Evolutionary conservation across 1,284 basidiomycete genomes (phyloP).

Genomic region (Waitea zeae): DNA sequence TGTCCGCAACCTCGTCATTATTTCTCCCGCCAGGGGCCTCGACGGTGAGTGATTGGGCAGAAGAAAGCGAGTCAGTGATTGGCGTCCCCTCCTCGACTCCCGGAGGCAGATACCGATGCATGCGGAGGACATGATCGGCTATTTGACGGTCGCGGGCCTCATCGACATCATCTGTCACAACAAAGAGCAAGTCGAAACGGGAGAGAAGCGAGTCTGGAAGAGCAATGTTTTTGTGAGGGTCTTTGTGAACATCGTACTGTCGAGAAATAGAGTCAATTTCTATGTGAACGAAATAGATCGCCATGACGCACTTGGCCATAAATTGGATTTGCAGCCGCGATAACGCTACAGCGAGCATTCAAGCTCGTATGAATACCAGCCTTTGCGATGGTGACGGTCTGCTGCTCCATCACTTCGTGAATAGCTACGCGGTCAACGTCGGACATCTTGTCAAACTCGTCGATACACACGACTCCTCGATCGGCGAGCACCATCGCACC

Average conservation of each 20-base stretch:
- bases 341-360: slow-evolving; percentile 94
- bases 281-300: slow-evolving; percentile 1
- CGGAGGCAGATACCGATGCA: slow-evolving; percentile 94
- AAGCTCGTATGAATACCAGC: slow-evolving; percentile 97
- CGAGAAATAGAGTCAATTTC: slow-evolving; percentile 3
- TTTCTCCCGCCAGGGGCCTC: no score
- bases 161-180: slow-evolving; percentile 96
- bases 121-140: slow-evolving; percentile 93
- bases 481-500: slow-evolving; percentile 99
- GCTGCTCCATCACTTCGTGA: slow-evolving; percentile 99
- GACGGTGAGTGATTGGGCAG: slow-evolving; percentile 77
- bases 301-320: slow-evolving; percentile 75
- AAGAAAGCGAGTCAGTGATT: slow-evolving; percentile 71
- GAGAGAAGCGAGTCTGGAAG: slow-evolving; percentile 96
- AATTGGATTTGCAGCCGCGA: slow-evolving; percentile 97
- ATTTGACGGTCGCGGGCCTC: slow-evolving; percentile 89
- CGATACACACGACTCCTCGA: slow-evolving; percentile 96
- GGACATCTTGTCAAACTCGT: slow-evolving; percentile 99
- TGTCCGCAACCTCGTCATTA: slow-evolving; percentile 35
- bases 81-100: slow-evolving; percentile 94
- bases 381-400: slow-evolving; percentile 98
- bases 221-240: slow-evolving; percentile 97
- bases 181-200: slow-evolving; percentile 97
- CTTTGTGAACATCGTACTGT: slow-evolving; percentile 99
- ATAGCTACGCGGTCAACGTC: slow-evolving; percentile 99